Evolutionary conservation across 1,139 yeast species (phyloP).

Genomic region (Saccharomyces uvarum): DNA sequence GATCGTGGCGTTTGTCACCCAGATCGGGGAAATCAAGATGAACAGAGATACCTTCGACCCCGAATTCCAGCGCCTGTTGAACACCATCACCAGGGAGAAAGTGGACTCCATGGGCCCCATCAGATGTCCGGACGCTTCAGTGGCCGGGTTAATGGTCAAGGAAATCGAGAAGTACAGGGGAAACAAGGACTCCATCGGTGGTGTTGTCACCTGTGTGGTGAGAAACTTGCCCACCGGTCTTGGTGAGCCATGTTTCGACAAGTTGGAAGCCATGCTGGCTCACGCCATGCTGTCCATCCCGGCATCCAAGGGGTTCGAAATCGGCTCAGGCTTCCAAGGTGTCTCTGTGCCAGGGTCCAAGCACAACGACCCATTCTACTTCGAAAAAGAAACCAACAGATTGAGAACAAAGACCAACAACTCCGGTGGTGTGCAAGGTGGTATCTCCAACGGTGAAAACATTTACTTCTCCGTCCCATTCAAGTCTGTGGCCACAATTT

Average conservation of each 20-base stretch:
- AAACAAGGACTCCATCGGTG: slow-evolving; percentile 88
- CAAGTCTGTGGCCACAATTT: slow-evolving; percentile 96
- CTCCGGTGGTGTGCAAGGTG: slow-evolving; percentile 98
- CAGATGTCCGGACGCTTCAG: slow-evolving; percentile 77
- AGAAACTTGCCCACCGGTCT: slow-evolving; percentile 89
- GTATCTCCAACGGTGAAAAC: slow-evolving; percentile 91
- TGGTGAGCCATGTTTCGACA: slow-evolving; percentile 97
- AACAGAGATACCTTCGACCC: slow-evolving; percentile 62
- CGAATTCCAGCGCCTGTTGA: slow-evolving; percentile 56
- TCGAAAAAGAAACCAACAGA: slow-evolving; percentile 45
- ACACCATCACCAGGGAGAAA: slow-evolving; percentile 75
- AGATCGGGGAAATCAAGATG: slow-evolving; percentile 75
- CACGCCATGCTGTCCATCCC: slow-evolving; percentile 98
- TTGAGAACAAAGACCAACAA: slow-evolving; percentile 83
- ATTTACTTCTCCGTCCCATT: slow-evolving; percentile 92
- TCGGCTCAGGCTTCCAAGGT: slow-evolving; percentile 93
- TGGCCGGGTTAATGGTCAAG: slow-evolving; percentile 74
- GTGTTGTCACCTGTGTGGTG: slow-evolving; percentile 93
- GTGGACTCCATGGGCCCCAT: slow-evolving; percentile 86
- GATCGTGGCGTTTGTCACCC: slow-evolving; percentile 91
- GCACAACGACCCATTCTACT: slow-evolving; percentile 82
- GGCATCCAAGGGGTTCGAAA: slow-evolving; percentile 95
- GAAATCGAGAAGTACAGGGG: slow-evolving; percentile 84
- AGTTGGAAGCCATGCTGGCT: slow-evolving; percentile 86
- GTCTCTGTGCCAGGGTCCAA: slow-evolving; percentile 83